Evolutionary conservation across 2,329 filamentous ascomycete genomes (phyloP).

Genomic region (Raffaelea deltoideospora): DNA sequence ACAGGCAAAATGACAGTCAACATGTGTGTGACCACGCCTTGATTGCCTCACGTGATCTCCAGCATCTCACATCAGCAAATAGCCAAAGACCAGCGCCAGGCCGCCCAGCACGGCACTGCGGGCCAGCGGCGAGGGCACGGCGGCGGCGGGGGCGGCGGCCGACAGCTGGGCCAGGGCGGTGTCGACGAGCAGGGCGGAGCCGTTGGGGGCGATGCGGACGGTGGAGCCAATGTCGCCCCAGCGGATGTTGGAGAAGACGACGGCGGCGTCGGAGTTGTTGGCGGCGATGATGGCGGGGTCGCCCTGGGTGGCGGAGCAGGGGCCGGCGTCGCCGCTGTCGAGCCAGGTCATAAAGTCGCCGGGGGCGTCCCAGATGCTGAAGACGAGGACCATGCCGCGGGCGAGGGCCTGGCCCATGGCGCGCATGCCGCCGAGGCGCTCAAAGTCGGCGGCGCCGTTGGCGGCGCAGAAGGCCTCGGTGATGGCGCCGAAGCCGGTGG

Average conservation of each 20-base stretch:
- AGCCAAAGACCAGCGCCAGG: too few relatives aligned
- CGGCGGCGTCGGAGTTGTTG: slow-evolving; percentile 28
- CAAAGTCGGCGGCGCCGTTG: slow-evolving; percentile 11
- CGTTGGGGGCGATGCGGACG: slow-evolving; percentile 1
- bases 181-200: background rate
- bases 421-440: slow-evolving; percentile 14
- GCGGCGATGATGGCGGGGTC: slow-evolving; percentile 30
- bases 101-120: background rate
- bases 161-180: background rate
- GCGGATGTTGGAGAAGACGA: slow-evolving; percentile 40
- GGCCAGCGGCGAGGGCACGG: background rate
- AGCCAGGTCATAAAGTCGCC: slow-evolving; percentile 41
- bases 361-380: slow-evolving; percentile 41
- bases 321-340: slow-evolving; percentile 32
- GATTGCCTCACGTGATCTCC: too few relatives aligned
- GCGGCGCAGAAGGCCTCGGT: slow-evolving; percentile 10
- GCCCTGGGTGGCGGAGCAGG: slow-evolving; percentile 38
- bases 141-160: background rate
- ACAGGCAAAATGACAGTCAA: too few relatives aligned
- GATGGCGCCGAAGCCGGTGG: slow-evolving; percentile 6
- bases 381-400: slow-evolving; percentile 35
- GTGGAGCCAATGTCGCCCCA: slow-evolving; percentile 31
- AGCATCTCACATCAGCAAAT: too few relatives aligned
- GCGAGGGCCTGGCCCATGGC: slow-evolving; percentile 21
- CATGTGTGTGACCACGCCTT: too few relatives aligned